Evolutionary conservation across 257 asterid genomes (phyloP).

Genomic region (Capsicum pubescens): DNA sequence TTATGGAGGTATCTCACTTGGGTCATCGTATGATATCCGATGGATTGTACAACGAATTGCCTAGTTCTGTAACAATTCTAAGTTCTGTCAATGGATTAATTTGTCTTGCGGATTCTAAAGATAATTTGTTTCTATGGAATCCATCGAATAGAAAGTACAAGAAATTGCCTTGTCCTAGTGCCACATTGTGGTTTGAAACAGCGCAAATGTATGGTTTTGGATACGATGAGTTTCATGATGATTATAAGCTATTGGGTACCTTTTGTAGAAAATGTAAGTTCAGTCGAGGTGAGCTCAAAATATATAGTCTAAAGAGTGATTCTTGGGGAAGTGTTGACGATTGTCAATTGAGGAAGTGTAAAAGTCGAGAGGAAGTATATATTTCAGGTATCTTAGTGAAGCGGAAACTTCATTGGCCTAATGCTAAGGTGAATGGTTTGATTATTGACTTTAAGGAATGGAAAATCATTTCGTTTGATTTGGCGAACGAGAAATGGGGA

Average conservation of each 20-base stretch:
- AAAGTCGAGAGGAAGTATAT: not conserved
- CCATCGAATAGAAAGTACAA: not conserved
- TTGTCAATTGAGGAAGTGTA: not conserved
- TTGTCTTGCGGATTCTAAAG: slow-evolving; percentile 35
- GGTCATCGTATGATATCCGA: slow-evolving; percentile 22
- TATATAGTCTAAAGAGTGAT: slow-evolving; percentile 36
- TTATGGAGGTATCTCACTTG: not conserved
- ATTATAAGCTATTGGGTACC: not conserved
- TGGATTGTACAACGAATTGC: slow-evolving; percentile 27
- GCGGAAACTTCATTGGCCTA: slow-evolving; percentile 43
- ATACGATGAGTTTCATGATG: not conserved
- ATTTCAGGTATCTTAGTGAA: slow-evolving; percentile 28
- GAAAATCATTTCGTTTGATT: slow-evolving; percentile 32
- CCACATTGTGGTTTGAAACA: not conserved
- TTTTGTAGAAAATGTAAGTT: not conserved
- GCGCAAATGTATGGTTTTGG: not conserved
- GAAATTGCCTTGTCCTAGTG: not conserved
- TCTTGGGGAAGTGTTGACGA: slow-evolving; percentile 35
- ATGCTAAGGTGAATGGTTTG: not conserved
- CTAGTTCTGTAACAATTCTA: slow-evolving; percentile 31
- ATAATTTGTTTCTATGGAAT: slow-evolving; percentile 45
- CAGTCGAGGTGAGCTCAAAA: not conserved
- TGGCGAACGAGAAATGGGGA: slow-evolving; percentile 14
- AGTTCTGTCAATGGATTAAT: slow-evolving; percentile 63
- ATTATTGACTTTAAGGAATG: not conserved